Conservation (phyloP, 1,284 basidiomycete species). For the Malassezia sympodialis region DNA sequence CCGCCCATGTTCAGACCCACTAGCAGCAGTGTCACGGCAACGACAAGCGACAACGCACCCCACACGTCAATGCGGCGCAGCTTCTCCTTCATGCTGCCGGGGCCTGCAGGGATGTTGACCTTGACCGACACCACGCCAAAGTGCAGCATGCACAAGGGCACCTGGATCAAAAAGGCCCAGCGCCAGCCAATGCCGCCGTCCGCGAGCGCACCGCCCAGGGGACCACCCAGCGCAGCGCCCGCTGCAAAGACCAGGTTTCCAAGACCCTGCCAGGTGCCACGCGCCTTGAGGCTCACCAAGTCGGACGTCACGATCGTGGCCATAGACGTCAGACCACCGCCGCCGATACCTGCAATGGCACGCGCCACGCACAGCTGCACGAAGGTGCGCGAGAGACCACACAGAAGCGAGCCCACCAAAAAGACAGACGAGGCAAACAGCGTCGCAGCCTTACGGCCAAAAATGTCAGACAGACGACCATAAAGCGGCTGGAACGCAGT, state of each 20-base stretch:
- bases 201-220: slow-evolving; percentile 35
- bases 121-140: slow-evolving; percentile 48
- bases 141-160: slow-evolving; percentile 48
- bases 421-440: slow-evolving; percentile 44
- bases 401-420: slow-evolving; percentile 38
- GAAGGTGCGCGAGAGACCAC: slow-evolving; percentile 41
- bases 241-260: slow-evolving; percentile 46
- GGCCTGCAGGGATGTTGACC: slow-evolving; percentile 49
- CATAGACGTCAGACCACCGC: slow-evolving; percentile 51
- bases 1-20: slow-evolving; percentile 47
- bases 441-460: slow-evolving; percentile 43
- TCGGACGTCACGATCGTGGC: slow-evolving; percentile 50
- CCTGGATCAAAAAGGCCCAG: slow-evolving; percentile 46
- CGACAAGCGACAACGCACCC: slow-evolving; percentile 48
- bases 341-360: slow-evolving; percentile 51
- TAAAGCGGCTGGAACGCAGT: slow-evolving; percentile 47
- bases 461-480: slow-evolving; percentile 42
- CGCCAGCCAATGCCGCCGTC: slow-evolving; percentile 40
- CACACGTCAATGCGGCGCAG: slow-evolving; percentile 49
- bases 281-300: slow-evolving; percentile 49
- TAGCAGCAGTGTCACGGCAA: slow-evolving; percentile 44
- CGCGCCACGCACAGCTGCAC: slow-evolving; percentile 45
- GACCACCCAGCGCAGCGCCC: slow-evolving; percentile 47
- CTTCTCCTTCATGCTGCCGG: slow-evolving; percentile 48
- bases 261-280: slow-evolving; percentile 50